Evolutionary conservation across 2,329 filamentous ascomycete species (phyloP), one percentile per base, ranked within the genome.

Genomic region (Berkeleyomyces rouxiae): DNA sequence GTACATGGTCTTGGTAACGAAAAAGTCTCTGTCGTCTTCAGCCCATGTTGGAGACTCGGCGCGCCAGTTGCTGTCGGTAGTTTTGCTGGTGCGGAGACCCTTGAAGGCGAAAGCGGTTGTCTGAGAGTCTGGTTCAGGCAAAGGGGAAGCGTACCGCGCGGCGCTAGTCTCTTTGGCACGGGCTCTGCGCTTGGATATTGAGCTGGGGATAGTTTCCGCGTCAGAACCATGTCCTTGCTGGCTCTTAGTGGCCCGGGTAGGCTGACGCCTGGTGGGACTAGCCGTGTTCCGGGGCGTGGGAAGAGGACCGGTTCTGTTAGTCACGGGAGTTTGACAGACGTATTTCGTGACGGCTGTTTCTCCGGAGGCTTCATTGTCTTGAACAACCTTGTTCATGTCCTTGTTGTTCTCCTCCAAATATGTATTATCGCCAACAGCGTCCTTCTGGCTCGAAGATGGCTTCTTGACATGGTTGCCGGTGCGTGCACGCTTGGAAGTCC

Each of bases 1-100:
- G 59, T 64, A 63, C 59, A 65, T 61, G 53, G 51, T 59, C 13
- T 61, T 37, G 6, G 42, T 58, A 10, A 59, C 16, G n/a, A 39
- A 36, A 60, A 65, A 63, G 13, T 36, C 3, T 36, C n/a, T 6
- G 6, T 62, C 36, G 31, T 51, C 33, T 5, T 51, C 42, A 9
- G 13, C 44, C 63, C 63, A 65, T 4, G 13, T 44, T 6, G 63
- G 60, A 16, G 61, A 62, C 36, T 61, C 33, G 33, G 23, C n/a
- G 42, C 63, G 60, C 47, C 58, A 55, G 57, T 39, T 46, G 5
- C 7, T 10, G n/a, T 55, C 58, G 46, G 13, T 49, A 10, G n/a
- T 11, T 4, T 55, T 37, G 16, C 23, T 57, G 31, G 58, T 13
- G 11, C 13, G 39, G 9, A 46, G n/a, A 6, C 49, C 58, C 58